Conservation (phyloP, 129 eudicot genomes). For the Saussurea involucrata region DNA sequence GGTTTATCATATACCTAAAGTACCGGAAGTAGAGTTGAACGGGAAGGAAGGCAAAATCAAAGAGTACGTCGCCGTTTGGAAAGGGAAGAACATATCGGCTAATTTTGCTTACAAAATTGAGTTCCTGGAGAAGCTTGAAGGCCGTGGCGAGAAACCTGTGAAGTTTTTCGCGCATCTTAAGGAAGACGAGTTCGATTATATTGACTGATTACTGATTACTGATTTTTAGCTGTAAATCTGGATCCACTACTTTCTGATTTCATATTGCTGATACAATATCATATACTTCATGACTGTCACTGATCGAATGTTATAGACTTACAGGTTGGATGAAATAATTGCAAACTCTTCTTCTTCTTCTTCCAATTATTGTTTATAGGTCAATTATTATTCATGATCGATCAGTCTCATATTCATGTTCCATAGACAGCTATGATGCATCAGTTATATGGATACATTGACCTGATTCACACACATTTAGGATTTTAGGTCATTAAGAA, state of each 20-base stretch:
- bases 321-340: neutral
- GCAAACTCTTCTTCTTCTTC: neutral
- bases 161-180: conserved; percentile 68
- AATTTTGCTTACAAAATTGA: conserved; percentile 71
- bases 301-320: neutral
- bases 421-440: too few relatives aligned
- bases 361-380: too few relatives aligned
- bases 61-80: conserved; percentile 74
- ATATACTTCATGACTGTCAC: neutral
- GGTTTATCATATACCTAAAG: conserved; percentile 74
- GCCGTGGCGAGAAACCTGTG: conserved; percentile 54
- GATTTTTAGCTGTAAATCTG: neutral
- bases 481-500: too few relatives aligned
- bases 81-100: conserved; percentile 70
- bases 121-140: conserved; percentile 51
- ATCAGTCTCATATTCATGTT: neutral
- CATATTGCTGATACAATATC: neutral
- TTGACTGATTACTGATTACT: conserved; percentile 46
- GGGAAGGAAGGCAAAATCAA: conserved; percentile 65
- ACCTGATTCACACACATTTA: too few relatives aligned
- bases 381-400: too few relatives aligned
- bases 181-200: conserved; percentile 86
- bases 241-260: neutral
- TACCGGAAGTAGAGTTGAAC: conserved; percentile 52
- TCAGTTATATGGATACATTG: too few relatives aligned